Conservation (phyloP, 257 asterid genomes). For the Solanum chiquidenum region DNA sequence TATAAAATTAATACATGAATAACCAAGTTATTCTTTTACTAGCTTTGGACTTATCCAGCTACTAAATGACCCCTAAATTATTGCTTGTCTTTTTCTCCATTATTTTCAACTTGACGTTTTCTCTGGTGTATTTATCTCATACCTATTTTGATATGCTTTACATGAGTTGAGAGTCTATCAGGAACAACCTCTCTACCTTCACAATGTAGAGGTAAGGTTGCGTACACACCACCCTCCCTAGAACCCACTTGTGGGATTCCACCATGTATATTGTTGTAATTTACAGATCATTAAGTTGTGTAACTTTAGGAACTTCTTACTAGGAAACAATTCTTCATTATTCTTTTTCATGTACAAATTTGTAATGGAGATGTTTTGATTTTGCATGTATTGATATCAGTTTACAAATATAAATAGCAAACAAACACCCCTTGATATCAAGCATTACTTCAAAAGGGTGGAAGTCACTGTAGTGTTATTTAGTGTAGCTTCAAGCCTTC, state of each 20-base stretch:
- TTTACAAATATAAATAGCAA: background rate
- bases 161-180: background rate
- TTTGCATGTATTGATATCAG: background rate
- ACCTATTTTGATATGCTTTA: background rate
- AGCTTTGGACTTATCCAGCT: background rate
- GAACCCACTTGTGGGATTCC: background rate
- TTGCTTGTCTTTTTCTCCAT: background rate
- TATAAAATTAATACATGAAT: background rate
- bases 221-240: background rate
- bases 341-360: background rate
- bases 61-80: background rate
- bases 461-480: background rate
- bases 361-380: background rate
- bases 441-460: background rate
- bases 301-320: background rate
- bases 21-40: background rate
- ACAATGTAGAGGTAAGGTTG: background rate
- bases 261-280: background rate
- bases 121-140: background rate
- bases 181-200: background rate
- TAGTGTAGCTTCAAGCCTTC: background rate
- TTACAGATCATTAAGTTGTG: background rate
- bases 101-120: background rate
- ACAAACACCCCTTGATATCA: background rate
- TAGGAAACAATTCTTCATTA: background rate